phyloP scores from a whole-genome alignment of 257 asterid genomes.

The Penstemon eatonii region DNA sequence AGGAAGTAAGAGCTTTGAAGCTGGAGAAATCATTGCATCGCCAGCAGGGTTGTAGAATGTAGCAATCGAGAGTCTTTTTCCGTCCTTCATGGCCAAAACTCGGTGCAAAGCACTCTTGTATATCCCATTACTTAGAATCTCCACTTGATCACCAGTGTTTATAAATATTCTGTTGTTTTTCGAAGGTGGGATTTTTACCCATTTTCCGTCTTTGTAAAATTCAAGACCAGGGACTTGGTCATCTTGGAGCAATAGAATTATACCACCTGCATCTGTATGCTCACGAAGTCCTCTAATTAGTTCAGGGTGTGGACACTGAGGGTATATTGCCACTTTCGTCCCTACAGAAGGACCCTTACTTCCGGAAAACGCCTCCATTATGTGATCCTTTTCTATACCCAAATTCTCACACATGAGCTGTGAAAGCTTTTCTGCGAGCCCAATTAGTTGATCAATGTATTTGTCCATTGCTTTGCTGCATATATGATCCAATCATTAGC shows the following conservation, averaged over 20 bases:
- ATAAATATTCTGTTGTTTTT: slow-evolving; percentile 66
- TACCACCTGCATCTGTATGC: slow-evolving; percentile 93
- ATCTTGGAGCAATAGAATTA: slow-evolving; percentile 83
- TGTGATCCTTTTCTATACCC: slow-evolving; percentile 54
- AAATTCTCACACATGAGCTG: slow-evolving; percentile 78
- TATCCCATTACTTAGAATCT: slow-evolving; percentile 70
- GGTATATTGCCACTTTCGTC: slow-evolving; percentile 82
- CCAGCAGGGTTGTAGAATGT: slow-evolving; percentile 85
- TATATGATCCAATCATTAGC: slow-evolving; percentile 14
- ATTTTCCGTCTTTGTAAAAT: slow-evolving; percentile 76
- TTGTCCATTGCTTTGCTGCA: slow-evolving; percentile 67
- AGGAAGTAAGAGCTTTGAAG: slow-evolving; percentile 64
- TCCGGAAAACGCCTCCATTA: slow-evolving; percentile 68
- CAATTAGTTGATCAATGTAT: slow-evolving; percentile 60
- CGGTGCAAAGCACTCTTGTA: slow-evolving; percentile 77
- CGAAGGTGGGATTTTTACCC: slow-evolving; percentile 86
- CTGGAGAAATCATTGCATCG: slow-evolving; percentile 77
- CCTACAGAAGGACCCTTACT: slow-evolving; percentile 68
- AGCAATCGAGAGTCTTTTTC: slow-evolving; percentile 78
- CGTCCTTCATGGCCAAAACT: slow-evolving; percentile 71
- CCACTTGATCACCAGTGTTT: slow-evolving; percentile 80
- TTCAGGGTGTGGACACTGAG: slow-evolving; percentile 65
- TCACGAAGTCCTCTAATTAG: slow-evolving; percentile 81
- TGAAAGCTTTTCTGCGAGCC: slow-evolving; percentile 71
- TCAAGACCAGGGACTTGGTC: slow-evolving; percentile 87